Evolutionary conservation across 192 early-diverging fungal species (phyloP).

Genomic region (Gigaspora rosea): DNA sequence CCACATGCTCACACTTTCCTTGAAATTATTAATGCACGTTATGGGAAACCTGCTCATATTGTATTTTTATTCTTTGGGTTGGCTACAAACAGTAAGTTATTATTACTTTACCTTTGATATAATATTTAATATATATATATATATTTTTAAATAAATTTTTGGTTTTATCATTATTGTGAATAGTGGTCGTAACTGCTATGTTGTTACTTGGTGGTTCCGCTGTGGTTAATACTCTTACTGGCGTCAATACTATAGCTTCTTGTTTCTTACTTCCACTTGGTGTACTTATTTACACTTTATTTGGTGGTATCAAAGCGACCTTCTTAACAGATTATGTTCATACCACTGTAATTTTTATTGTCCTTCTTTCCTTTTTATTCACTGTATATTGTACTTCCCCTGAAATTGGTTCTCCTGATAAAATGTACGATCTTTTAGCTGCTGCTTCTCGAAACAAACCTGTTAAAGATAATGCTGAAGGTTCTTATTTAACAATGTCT

Average conservation of each 20-base stretch:
- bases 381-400: slow-evolving; percentile 63
- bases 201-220: slow-evolving; percentile 70
- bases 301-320: slow-evolving; percentile 75
- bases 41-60: slow-evolving; percentile 62
- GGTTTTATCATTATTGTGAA: not conserved
- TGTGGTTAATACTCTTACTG: slow-evolving; percentile 65
- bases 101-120: not conserved
- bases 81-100: slow-evolving; percentile 41
- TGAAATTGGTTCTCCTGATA: slow-evolving; percentile 63
- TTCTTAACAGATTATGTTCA: slow-evolving; percentile 75
- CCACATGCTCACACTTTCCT: slow-evolving; percentile 77
- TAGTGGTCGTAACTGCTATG: slow-evolving; percentile 73
- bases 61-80: slow-evolving; percentile 59
- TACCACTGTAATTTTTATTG: slow-evolving; percentile 69
- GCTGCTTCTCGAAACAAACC: slow-evolving; percentile 52
- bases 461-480: slow-evolving; percentile 60
- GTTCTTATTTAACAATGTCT: slow-evolving; percentile 65
- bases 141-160: not conserved
- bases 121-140: not conserved
- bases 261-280: slow-evolving; percentile 70
- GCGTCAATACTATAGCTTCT: slow-evolving; percentile 63
- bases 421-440: slow-evolving; percentile 69
- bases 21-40: slow-evolving; percentile 67
- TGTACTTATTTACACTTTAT: slow-evolving; percentile 65
- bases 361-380: slow-evolving; percentile 68